Evolutionary conservation across 2,329 filamentous ascomycete genomes (phyloP).

Genomic region (Incumbomyces delicatus): DNA sequence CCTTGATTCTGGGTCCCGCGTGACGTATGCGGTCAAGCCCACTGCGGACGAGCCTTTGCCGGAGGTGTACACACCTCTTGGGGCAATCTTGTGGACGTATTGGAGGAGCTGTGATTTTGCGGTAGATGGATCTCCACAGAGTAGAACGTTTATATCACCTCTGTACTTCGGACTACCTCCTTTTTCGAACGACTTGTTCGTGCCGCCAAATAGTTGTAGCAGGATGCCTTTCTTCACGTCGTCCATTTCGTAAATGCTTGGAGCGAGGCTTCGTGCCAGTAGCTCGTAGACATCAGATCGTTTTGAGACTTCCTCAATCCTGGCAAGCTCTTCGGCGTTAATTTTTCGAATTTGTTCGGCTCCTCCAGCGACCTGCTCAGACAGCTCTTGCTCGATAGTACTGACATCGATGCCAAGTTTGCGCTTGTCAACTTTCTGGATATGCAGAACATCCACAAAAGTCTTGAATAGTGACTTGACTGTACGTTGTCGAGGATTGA

Average conservation of each 20-base stretch:
- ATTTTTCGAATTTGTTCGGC: conserved; percentile 79
- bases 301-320: conserved; percentile 70
- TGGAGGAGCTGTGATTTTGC: conserved; percentile 89
- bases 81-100: conserved; percentile 96
- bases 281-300: conserved; percentile 88
- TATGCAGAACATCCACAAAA: conserved; percentile 87
- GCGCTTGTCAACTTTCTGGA: conserved; percentile 94
- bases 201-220: conserved; percentile 90
- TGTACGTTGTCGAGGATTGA: conserved; percentile 85
- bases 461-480: conserved; percentile 97
- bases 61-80: conserved; percentile 69
- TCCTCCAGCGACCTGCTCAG: conserved; percentile 59
- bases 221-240: conserved; percentile 98
- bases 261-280: conserved; percentile 78
- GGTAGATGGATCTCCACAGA: conserved; percentile 95
- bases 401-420: conserved; percentile 84
- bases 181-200: conserved; percentile 96
- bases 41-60: conserved; percentile 68
- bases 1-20: conserved; percentile 62
- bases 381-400: conserved; percentile 74
- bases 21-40: conserved; percentile 68
- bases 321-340: conserved; percentile 74
- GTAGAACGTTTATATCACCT: conserved; percentile 92
- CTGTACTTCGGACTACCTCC: conserved; percentile 91
- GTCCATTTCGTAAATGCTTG: conserved; percentile 95